Evolutionary conservation across 1,284 basidiomycete species (phyloP).

Genomic region (Sporisorium reilianum): DNA sequence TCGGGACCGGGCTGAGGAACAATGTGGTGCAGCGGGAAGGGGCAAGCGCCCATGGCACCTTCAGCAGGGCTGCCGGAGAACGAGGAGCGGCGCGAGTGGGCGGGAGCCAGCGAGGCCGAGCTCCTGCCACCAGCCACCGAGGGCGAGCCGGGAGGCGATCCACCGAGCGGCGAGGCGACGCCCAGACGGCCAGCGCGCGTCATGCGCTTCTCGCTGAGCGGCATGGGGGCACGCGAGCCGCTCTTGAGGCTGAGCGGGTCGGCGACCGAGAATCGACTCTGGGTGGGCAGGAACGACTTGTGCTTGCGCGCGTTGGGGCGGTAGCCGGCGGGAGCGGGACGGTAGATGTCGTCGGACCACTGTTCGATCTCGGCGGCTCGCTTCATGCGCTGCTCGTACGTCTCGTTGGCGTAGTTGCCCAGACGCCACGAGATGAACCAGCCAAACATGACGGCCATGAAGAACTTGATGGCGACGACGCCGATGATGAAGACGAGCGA

Average conservation of each 20-base stretch:
- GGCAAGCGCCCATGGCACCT: conserved; percentile 70
- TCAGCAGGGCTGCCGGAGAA: conserved; percentile 54
- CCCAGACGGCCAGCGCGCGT: conserved; percentile 49
- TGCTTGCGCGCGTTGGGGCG: conserved; percentile 80
- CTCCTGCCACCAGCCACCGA: conserved; percentile 81
- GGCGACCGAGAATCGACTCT: conserved; percentile 72
- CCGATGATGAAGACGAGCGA: conserved; percentile 98
- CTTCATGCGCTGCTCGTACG: conserved; percentile 92
- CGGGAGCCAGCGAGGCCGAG: conserved; percentile 78
- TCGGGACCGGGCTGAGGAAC: conserved; percentile 91
- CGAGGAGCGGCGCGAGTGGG: conserved; percentile 61
- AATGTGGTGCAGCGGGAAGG: conserved; percentile 90
- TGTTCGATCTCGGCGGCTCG: conserved; percentile 91
- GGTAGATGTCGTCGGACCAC: conserved; percentile 96
- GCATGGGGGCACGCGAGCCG: conserved; percentile 35
- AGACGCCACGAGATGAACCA: conserved; percentile 97
- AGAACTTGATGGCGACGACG: conserved; percentile 93
- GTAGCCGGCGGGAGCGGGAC: conserved; percentile 89
- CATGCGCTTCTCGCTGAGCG: conserved; percentile 53
- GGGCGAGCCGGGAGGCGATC: conserved; percentile 82
- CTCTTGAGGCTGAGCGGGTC: conserved; percentile 59
- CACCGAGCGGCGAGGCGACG: conserved; percentile 51
- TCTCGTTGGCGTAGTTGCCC: conserved; percentile 92
- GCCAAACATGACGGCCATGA: conserved; percentile 94
- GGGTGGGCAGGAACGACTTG: conserved; percentile 79